Evolutionary conservation across 2,329 filamentous ascomycete genomes (phyloP), one percentile per base, ranked within the genome.

Genomic region (Clarireedia homoeocarpa): DNA sequence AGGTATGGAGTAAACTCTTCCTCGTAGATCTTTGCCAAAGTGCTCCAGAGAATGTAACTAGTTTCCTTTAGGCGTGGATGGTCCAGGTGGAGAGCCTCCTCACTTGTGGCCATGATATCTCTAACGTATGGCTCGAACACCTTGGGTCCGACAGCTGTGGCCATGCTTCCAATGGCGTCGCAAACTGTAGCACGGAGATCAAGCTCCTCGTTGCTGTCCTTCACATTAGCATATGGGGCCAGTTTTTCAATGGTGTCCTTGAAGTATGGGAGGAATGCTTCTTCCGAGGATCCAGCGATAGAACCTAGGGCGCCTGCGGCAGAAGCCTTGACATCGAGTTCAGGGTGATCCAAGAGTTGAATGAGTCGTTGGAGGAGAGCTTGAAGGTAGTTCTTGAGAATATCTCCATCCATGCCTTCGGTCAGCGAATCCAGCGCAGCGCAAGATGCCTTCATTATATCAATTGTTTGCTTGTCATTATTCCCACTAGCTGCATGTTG

Each of bases 1-100:
- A 94, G 80, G 74, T 90, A 94, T 57, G 88, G 84, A 56, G 83
- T 82, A 60, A 95, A 92, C 54, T 91, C 79, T 67, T 89, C 87
- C 66, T 87, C 85, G 72, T 97, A 97, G 9, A 97, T 90, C 76
- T 95, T 95, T 60, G 92, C 88, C 69, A 99, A 84, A 42, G 89
- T 90, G 62, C 89, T 91, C 92, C 94, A 99, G 54, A 99, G 80
- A 60, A 97, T 95, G 75, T 96, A 99, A 70, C 90, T 96, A 60
- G 91, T 96, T 77, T 99, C 94, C 72, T 91, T 89, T 51, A 97
- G 83, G 56, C 91, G 83, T 44, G 91, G 88, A 74, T 96, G 91
- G 65, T 90, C 91, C 2, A 99, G 84, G 65, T 87, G 79, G 2
- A 97, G 80, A 55, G 88, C 91, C 72, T 96, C 91, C 73, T 96